These are phyloP conservation scores for Globisporangium middletonii DNA, from an alignment of 352 stramenopile genomes.

Conservation along the genomic window DNA sequence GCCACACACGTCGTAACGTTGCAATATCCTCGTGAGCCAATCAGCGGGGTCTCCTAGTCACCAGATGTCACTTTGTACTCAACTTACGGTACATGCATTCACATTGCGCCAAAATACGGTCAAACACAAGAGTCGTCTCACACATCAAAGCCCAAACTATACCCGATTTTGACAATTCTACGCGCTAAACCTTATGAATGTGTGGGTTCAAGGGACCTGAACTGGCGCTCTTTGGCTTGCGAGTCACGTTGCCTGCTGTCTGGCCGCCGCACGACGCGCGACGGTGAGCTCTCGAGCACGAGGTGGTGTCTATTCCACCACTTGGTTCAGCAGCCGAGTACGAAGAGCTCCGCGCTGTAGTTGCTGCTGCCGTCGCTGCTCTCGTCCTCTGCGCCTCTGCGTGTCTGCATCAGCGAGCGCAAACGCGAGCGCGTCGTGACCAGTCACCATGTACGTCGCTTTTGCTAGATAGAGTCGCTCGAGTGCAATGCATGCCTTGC, in stretches of 20 bases:
- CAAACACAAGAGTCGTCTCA: no score
- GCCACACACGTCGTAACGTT: no score
- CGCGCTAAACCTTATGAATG: no score
- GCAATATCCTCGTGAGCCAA: no score
- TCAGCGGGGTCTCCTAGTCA: no score
- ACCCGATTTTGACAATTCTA: not conserved
- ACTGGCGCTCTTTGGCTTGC: not conserved
- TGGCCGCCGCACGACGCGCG: no score
- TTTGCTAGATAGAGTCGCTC: not conserved
- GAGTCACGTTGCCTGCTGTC: not conserved
- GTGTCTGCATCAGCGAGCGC: no score
- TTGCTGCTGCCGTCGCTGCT: not conserved
- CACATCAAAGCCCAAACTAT: no score
- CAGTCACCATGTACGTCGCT: not conserved
- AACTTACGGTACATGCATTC: no score
- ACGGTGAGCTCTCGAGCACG: no score
- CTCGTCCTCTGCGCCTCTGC: not conserved
- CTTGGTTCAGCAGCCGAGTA: conserved; percentile 11
- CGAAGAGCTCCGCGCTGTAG: conserved; percentile 6
- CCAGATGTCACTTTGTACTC: no score
- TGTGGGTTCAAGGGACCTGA: not conserved
- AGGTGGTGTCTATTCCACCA: conserved; percentile 2
- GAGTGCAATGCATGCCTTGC: not conserved
- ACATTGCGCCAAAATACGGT: no score
- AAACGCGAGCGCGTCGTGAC: not conserved